Evolutionary conservation across 148 eudicot species (phyloP).

Genomic region (Heliosperma pusillum): DNA sequence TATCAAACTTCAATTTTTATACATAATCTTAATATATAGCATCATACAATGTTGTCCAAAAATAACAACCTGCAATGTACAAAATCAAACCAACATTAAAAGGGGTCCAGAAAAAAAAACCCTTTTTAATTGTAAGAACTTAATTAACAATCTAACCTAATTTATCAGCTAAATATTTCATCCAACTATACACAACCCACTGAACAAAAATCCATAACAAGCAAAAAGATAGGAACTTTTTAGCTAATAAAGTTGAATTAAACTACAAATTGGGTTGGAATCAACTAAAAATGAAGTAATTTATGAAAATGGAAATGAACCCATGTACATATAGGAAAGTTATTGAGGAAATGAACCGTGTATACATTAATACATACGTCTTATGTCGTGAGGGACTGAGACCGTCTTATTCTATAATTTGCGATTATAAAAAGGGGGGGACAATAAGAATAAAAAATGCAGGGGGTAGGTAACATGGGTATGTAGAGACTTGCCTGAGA

Average conservation of each 20-base stretch:
- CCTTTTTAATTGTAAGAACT: background rate
- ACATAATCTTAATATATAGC: background rate
- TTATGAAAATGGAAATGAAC: background rate
- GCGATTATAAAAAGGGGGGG: background rate
- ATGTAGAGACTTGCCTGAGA: conserved; percentile 13
- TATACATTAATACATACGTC: no score
- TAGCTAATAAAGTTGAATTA: background rate
- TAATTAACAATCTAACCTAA: background rate
- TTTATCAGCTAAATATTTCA: background rate
- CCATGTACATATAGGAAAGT: background rate
- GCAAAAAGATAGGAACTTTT: background rate
- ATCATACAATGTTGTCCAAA: no score
- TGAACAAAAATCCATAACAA: conserved; percentile 1
- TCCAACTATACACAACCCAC: background rate
- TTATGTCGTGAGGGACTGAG: no score
- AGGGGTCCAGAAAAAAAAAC: background rate
- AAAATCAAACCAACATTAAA: background rate
- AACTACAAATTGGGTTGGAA: background rate
- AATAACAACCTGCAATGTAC: background rate
- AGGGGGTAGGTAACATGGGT: background rate
- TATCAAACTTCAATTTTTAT: background rate
- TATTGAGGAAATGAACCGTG: background rate
- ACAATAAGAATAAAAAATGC: background rate
- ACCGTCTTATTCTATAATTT: no score
- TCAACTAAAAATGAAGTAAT: background rate